phyloP scores from a whole-genome alignment of 306 rosid genomes.

The Astragalus membranaceus region DNA sequence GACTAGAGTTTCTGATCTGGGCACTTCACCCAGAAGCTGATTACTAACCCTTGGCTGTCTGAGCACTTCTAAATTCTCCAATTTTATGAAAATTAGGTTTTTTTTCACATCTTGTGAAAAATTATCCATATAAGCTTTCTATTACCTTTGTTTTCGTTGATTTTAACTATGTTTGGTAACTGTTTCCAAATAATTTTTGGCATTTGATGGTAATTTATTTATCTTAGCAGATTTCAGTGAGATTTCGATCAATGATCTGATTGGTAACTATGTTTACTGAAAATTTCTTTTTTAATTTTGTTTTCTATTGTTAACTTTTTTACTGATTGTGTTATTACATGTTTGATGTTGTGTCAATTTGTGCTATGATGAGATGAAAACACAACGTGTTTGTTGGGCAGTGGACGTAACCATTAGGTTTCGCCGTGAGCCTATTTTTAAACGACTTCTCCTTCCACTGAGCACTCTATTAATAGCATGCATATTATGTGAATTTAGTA shows the following conservation, averaged over 20 bases:
- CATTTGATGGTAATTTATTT: conserved; percentile 56
- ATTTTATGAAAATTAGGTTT: neutral
- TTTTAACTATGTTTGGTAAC: neutral
- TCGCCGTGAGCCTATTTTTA: conserved; percentile 66
- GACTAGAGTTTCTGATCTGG: conserved; percentile 98
- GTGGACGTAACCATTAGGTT: conserved; percentile 53
- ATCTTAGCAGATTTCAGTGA: conserved; percentile 99
- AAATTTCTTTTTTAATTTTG: neutral
- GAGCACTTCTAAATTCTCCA: conserved; percentile 41
- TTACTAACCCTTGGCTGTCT: conserved; percentile 96
- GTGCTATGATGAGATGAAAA: conserved; percentile 69
- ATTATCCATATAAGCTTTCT: too few species aligned
- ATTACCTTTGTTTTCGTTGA: too few species aligned
- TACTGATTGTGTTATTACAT: neutral
- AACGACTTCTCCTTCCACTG: conserved; percentile 99
- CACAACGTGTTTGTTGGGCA: conserved; percentile 74
- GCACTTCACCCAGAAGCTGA: conserved; percentile 46
- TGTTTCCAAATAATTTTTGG: neutral
- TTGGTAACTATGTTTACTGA: conserved; percentile 35
- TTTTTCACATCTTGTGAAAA: neutral
- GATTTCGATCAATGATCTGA: conserved; percentile 67
- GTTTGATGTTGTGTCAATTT: neutral
- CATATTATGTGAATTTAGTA: too few species aligned
- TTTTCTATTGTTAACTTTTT: neutral
- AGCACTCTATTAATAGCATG: conserved; percentile 17